These are phyloP conservation scores for Kodamaea arcana DNA, from an alignment of 1,139 yeast genomes.

Conservation along the genomic window DNA sequence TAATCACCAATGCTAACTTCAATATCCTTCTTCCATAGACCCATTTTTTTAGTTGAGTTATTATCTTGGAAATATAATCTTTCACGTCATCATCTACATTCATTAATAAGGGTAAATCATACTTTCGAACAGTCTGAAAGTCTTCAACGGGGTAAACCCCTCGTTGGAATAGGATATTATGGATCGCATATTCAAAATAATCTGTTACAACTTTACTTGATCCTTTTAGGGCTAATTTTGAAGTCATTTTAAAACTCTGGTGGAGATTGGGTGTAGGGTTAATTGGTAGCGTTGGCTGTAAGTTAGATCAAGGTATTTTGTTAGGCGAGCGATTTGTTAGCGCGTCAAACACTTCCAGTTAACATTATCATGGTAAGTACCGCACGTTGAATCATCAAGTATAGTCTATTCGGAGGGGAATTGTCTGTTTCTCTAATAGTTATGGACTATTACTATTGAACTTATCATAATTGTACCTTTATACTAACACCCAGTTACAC, in stretches of 20 bases:
- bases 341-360: no score
- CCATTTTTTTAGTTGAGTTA: conserved; percentile 82
- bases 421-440: no score
- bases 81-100: conserved; percentile 76
- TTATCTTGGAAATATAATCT: conserved; percentile 61
- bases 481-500: conserved; percentile 48
- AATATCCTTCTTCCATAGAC: conserved; percentile 66
- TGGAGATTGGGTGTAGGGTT: neutral
- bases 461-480: no score
- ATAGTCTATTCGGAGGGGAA: no score
- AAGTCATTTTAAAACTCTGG: neutral
- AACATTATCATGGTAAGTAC: no score
- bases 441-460: no score
- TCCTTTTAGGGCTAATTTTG: conserved; percentile 64
- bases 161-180: conserved; percentile 79
- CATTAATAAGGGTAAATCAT: conserved; percentile 72
- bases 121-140: conserved; percentile 73
- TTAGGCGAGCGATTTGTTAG: no score
- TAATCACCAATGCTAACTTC: conserved; percentile 66
- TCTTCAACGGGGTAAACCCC: conserved; percentile 91
- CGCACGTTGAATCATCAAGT: no score
- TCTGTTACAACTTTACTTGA: conserved; percentile 77
- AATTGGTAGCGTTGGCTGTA: no score
- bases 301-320: no score
- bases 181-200: conserved; percentile 77